Percentiles rank a stretch among this genome's conserved stretches.
Evolutionary conservation across 768 basidiomycete genomes (phyloP).

Genomic region (Peribolospora kevripleyi): DNA sequence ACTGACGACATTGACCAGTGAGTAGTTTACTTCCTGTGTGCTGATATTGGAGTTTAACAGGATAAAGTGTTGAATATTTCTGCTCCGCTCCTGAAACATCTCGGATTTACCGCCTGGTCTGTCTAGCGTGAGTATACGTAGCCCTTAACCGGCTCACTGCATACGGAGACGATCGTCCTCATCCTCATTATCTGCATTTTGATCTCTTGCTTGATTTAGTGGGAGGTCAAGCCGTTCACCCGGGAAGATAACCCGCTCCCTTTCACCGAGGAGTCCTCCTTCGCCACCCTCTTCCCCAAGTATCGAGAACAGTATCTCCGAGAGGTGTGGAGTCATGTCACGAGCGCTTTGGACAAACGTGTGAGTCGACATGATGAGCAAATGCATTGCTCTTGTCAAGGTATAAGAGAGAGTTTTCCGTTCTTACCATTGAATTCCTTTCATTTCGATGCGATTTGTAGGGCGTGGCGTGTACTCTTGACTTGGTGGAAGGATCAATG

Average conservation of each 20-base stretch:
- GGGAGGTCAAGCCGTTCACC: constrained; percentile 65
- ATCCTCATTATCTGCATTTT: too few species aligned
- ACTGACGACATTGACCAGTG: constrained; percentile 97
- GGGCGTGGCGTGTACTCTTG: constrained; percentile 76
- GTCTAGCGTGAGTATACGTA: too few species aligned
- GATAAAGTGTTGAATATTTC: not conserved
- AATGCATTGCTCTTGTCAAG: not conserved
- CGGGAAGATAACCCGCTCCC: constrained; percentile 37
- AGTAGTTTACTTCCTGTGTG: constrained; percentile 19
- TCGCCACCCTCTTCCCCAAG: constrained; percentile 93
- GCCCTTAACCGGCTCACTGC: too few species aligned
- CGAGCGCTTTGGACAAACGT: constrained; percentile 53
- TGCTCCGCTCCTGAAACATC: too few species aligned
- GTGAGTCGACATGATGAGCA: constrained; percentile 23
- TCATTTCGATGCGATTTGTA: constrained; percentile 16
- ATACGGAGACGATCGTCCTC: too few species aligned
- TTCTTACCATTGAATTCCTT: not conserved
- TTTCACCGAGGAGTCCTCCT: constrained; percentile 88
- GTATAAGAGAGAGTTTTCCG: not conserved
- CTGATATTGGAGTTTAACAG: not conserved
- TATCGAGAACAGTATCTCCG: constrained; percentile 91
- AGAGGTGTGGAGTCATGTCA: constrained; percentile 82
- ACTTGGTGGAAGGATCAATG: constrained; percentile 92
- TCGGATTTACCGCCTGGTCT: too few species aligned
- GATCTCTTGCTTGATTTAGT: constrained; percentile 24